Base-by-base conservation (phyloP, 2,329 filamentous ascomycete genomes). In the Pezicula carpinea region DNA sequence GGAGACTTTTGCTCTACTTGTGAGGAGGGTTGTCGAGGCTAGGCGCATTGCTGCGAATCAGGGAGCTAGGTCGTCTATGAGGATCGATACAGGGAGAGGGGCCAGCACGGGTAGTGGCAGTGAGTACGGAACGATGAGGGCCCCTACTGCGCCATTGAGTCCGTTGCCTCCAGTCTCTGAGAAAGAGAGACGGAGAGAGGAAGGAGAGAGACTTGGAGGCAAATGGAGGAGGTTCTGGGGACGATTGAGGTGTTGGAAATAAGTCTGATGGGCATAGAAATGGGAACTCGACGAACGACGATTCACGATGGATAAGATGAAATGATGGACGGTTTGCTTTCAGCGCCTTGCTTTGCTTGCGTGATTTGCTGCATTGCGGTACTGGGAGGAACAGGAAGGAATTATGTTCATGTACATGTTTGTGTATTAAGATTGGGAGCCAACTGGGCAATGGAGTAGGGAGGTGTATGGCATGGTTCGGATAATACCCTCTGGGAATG, bases 1-100 rank as follows among this genome's bases (percentile, higher is more conserved):
- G 66, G 88, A 93, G 76, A 92, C 87, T 0, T 93, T 93, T 73
- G 87, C 85, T 31, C 74, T 83, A 33, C 79, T 84, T 49, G 76
- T 84, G 36, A 72, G 79, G 21, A 72, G 80, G 43, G 81, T 85
- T 43, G 73, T 79, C 39, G 80, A 83, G 69, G 59, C 55, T 15
- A 52, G 62, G 34, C 49, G 54, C 43, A 21, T 43, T 14, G 55
- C 58, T 1, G 35, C 33, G 17, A 47, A 19, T 44, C 46, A 8
- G 45, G 44, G 19, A 29, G 26, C 26, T 29, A 11, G 26, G 26
- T 29, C 26, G 10, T 29, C n/a, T n/a, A n/a, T 29, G 6, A 29
- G 26, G 26, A 29, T 29, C 13, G 26, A 29, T 29, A 29, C 26
- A 43, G 40, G 29, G 39, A 46, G 29, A 32, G 46, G 33, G 29